Evolutionary conservation across 75 land plant species (phyloP).

Genomic region (Azolla pinnata): DNA sequence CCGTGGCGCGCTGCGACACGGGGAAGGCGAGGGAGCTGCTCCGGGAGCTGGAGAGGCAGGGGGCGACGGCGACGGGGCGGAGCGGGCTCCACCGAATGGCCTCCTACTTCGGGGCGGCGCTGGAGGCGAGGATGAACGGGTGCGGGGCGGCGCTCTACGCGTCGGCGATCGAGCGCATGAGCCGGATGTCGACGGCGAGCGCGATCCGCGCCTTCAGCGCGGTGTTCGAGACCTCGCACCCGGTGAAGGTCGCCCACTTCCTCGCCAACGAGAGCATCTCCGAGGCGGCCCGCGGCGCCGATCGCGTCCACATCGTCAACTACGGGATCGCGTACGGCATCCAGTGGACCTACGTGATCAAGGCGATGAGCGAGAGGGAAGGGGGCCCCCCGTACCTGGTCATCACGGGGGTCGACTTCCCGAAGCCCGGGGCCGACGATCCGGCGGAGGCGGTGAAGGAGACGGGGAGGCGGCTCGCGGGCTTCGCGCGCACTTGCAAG

Average conservation of each 20-base stretch:
- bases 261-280: slow-evolving; percentile 18
- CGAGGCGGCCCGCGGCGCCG: slow-evolving; percentile 21
- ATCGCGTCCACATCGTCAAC: slow-evolving; percentile 21
- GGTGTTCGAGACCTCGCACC: slow-evolving; percentile 7
- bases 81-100: not conserved
- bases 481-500: slow-evolving; percentile 12
- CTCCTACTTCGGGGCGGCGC: slow-evolving; percentile 1
- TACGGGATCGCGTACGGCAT: slow-evolving; percentile 26
- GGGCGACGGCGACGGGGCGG: not conserved
- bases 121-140: slow-evolving; percentile 24
- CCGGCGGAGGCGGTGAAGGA: slow-evolving; percentile 25
- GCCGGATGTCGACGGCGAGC: slow-evolving; percentile 8
- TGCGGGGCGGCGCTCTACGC: slow-evolving; percentile 20
- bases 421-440: slow-evolving; percentile 26
- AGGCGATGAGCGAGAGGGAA: slow-evolving; percentile 14
- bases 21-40: slow-evolving; percentile 38
- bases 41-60: slow-evolving; percentile 44
- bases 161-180: slow-evolving; percentile 11
- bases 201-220: slow-evolving; percentile 16
- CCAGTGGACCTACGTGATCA: slow-evolving; percentile 30
- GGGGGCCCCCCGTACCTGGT: slow-evolving; percentile 28
- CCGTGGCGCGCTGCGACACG: slow-evolving; percentile 43
- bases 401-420: slow-evolving; percentile 29
- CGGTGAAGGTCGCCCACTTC: slow-evolving; percentile 14
- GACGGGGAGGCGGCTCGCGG: slow-evolving; percentile 18